These are phyloP conservation scores for Juglanconis juglandina DNA, from an alignment of 2,329 filamentous ascomycete species.

Conservation along the genomic window DNA sequence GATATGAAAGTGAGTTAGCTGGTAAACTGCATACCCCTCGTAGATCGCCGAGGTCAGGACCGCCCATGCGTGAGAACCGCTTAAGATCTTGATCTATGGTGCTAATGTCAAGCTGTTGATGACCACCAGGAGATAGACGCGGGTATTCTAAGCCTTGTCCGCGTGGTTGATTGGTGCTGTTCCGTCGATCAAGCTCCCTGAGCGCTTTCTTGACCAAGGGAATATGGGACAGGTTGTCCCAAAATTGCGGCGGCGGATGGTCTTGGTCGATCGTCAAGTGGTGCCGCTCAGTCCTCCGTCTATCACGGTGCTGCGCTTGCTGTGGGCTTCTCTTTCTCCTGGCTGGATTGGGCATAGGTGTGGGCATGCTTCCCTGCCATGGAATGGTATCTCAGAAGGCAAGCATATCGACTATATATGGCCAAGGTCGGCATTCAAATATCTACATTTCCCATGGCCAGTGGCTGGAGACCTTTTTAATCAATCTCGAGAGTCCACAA, in stretches of 20 bases:
- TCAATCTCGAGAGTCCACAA: no score
- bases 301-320: no score
- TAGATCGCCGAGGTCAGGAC: neutral
- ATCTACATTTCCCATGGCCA: no score
- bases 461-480: no score
- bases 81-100: neutral
- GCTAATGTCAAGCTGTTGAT: neutral
- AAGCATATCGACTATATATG: no score
- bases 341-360: no score
- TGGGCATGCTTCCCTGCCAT: no score
- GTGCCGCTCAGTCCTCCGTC: no score
- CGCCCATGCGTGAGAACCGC: neutral
- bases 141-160: neutral
- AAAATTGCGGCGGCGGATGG: neutral
- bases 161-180: neutral
- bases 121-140: neutral
- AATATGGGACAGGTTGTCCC: neutral
- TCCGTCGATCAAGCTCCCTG: neutral
- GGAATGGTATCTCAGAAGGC: no score
- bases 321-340: no score
- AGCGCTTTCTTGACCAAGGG: neutral
- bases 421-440: no score
- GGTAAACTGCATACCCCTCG: neutral
- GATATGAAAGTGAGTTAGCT: neutral
- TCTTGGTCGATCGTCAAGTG: neutral